Conservation (phyloP, 371 early-diverging fungal genomes). For the Smittium culicis region DNA sequence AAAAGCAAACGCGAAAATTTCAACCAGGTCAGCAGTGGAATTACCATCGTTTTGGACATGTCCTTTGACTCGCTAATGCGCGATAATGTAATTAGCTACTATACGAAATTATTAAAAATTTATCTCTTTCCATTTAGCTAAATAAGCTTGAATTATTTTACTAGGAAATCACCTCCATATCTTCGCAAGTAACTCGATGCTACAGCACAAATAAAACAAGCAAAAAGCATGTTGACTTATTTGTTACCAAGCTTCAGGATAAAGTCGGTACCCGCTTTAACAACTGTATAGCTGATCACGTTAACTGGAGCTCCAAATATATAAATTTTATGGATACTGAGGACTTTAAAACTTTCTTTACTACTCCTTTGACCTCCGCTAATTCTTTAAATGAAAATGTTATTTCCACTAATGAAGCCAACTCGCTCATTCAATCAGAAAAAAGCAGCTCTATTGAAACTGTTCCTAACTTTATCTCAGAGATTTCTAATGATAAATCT, state of each 20-base stretch:
- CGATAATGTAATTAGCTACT: slow-evolving; percentile 54
- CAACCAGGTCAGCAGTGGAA: slow-evolving; percentile 17
- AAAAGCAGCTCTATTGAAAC: not conserved
- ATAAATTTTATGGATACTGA: slow-evolving; percentile 22
- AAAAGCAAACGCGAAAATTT: not conserved
- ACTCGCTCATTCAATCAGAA: no score
- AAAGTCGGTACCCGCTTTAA: slow-evolving; percentile 19
- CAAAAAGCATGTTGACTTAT: slow-evolving; percentile 33
- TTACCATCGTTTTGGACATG: slow-evolving; percentile 56
- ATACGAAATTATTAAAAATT: not conserved
- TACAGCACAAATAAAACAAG: slow-evolving; percentile 49
- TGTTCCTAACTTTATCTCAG: not conserved
- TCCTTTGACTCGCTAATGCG: slow-evolving; percentile 63
- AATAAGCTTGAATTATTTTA: slow-evolving; percentile 12
- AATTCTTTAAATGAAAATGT: no score
- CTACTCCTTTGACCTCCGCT: slow-evolving; percentile 1
- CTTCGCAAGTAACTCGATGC: slow-evolving; percentile 49
- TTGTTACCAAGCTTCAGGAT: slow-evolving; percentile 25
- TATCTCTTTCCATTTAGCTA: slow-evolving; percentile 3
- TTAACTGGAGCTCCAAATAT: slow-evolving; percentile 21
- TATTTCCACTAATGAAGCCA: not conserved
- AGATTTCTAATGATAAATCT: not conserved
- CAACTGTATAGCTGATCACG: slow-evolving; percentile 16
- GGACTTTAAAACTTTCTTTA: slow-evolving; percentile 26
- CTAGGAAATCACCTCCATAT: slow-evolving; percentile 45